Conservation (phyloP, 106 monocot genomes). For the Allium cepa region DNA sequence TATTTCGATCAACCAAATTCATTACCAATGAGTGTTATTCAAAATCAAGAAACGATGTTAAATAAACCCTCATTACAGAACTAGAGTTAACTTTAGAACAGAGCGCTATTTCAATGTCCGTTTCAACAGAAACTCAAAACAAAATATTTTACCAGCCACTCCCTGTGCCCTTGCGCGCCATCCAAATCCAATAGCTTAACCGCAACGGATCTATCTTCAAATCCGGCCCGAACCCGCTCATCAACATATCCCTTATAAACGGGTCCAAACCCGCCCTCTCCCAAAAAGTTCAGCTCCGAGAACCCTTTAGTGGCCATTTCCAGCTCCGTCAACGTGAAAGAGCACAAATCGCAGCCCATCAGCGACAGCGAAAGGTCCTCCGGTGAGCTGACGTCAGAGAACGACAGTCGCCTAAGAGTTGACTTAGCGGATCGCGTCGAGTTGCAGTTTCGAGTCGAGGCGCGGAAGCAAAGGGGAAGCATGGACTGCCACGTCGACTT, state of each 20-base stretch:
- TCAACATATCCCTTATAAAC: constrained; percentile 76
- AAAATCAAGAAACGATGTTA: too few relatives aligned
- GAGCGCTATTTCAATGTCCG: too few relatives aligned
- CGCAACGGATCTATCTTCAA: constrained; percentile 57
- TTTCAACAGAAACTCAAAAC: too few relatives aligned
- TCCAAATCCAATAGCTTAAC: constrained; percentile 74
- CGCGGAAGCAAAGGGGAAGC: constrained; percentile 7
- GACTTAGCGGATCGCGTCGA: not conserved
- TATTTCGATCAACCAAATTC: too few relatives aligned
- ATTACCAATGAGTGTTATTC: too few relatives aligned
- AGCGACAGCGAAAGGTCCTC: constrained; percentile 73
- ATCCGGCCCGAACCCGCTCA: constrained; percentile 54
- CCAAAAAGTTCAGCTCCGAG: constrained; percentile 48
- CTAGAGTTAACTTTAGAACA: too few relatives aligned
- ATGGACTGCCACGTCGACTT: constrained; percentile 7
- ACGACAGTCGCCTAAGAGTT: constrained; percentile 32
- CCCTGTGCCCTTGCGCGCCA: constrained; percentile 75
- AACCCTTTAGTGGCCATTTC: constrained; percentile 41
- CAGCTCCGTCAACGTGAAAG: constrained; percentile 60
- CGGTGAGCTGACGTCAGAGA: constrained; percentile 52
- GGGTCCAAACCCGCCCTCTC: constrained; percentile 83
- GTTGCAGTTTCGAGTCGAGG: not conserved
- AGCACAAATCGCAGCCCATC: constrained; percentile 49
- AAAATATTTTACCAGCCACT: constrained; percentile 59
- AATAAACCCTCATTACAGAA: too few relatives aligned